phyloP scores from a whole-genome alignment of 768 basidiomycete genomes.

The Mycena albidolilacea region DNA sequence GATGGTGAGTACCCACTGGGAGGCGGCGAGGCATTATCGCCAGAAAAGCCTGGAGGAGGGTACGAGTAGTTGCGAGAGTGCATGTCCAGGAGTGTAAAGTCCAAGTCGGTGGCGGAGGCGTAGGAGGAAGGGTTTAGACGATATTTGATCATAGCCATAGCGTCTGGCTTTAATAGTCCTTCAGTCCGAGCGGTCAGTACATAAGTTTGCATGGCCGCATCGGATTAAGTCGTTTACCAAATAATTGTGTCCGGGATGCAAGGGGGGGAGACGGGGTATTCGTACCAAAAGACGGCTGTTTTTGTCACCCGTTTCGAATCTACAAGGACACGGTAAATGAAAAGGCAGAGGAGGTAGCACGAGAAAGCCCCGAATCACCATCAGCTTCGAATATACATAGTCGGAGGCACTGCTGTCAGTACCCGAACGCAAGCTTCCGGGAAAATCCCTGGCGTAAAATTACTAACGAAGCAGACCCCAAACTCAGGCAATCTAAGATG shows the following conservation, averaged over 20 bases:
- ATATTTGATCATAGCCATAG: constrained; percentile 17
- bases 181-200: constrained; percentile 28
- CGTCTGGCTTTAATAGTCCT: constrained; percentile 35
- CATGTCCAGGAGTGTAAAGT: constrained; percentile 7
- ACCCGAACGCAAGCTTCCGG: constrained; percentile 29
- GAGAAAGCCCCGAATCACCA: constrained; percentile 23
- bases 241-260: constrained; percentile 41
- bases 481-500: constrained; percentile 35
- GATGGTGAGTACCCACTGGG: constrained; percentile 6
- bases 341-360: constrained; percentile 34
- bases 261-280: constrained; percentile 30
- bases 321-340: constrained; percentile 43
- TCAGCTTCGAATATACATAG: constrained; percentile 31
- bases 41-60: constrained; percentile 22
- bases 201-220: constrained; percentile 34
- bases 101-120: constrained; percentile 37
- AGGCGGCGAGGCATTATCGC: constrained; percentile 13
- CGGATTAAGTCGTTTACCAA: constrained; percentile 39
- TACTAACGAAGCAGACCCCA: constrained; percentile 23
- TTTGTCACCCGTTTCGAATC: constrained; percentile 41
- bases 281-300: constrained; percentile 37
- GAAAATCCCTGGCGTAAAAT: constrained; percentile 32
- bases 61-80: constrained; percentile 26
- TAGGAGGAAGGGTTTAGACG: constrained; percentile 30
- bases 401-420: constrained; percentile 23